phyloP scores from a whole-genome alignment of 306 rosid genomes.

The Mimosa bimucronata region DNA sequence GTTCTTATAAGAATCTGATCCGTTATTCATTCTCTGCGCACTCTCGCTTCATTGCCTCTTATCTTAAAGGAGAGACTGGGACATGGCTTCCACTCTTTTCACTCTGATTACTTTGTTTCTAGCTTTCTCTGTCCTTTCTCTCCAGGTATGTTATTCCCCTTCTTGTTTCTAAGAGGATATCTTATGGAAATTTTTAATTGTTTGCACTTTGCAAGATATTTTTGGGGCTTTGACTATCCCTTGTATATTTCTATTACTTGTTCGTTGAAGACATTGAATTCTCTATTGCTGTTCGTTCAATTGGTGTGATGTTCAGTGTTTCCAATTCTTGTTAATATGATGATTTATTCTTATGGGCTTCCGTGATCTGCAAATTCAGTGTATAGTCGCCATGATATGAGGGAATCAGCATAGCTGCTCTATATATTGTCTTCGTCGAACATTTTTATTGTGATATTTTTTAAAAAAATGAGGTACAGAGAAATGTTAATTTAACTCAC shows the following conservation, averaged over 20 bases:
- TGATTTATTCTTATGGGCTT: background rate
- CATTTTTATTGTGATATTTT: background rate
- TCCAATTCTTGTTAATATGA: background rate
- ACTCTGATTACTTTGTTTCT: slow-evolving; percentile 36
- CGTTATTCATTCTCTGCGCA: background rate
- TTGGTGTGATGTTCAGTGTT: background rate
- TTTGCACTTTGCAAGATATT: background rate
- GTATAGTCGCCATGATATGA: background rate
- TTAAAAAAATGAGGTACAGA: background rate
- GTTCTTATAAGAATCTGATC: background rate
- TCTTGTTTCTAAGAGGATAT: background rate
- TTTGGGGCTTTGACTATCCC: background rate
- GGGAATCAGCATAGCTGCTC: background rate
- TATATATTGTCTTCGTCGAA: background rate
- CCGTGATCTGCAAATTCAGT: background rate
- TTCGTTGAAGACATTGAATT: background rate
- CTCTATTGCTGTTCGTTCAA: background rate
- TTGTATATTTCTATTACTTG: background rate
- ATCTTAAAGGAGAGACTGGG: background rate
- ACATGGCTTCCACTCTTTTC: slow-evolving; percentile 40
- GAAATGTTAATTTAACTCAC: background rate
- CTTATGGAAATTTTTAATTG: background rate
- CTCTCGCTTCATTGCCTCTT: background rate
- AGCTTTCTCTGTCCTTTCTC: slow-evolving; percentile 34
- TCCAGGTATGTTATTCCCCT: slow-evolving; percentile 36